Evolutionary conservation across 352 stramenopile genomes (phyloP), one percentile per base, ranked within the genome.

Genomic region (Peronosclerospora sorghi): DNA sequence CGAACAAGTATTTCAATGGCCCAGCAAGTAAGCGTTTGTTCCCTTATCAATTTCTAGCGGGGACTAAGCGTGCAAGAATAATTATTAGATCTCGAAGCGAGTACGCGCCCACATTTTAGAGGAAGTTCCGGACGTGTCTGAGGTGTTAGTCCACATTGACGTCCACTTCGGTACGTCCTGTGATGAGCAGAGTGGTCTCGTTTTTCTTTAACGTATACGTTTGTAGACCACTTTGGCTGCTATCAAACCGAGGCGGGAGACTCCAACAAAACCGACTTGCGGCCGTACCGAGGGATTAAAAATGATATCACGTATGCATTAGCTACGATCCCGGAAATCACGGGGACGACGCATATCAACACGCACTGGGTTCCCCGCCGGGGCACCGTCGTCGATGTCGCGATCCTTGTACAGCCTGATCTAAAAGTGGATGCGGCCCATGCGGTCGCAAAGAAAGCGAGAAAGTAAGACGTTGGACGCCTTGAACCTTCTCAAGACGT

Each of bases 101-200:
- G 77, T 94, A 8, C 72, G 82, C 24, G 65, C 59, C 0, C 65
- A 87, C 19, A 88, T 91, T 40, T 44, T 88, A 26, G 50, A 68
- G 2, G 38, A 86, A 15, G 52, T 91, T 8, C 72, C 53, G 8
- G 75, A 89, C 36, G 79, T 94, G n/a, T 87, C 79, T 0, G 81
- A 94, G 54, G 78, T 94, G 32, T 57, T 91, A n/a, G 81, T 94
- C 6, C 78, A 88, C 43, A 86, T 90, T 36, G 78, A 91, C 32
- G 78, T 84, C 4, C 65, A 80, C 35, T 76, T 82, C 40, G 56
- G 74, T 86, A 62, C 19, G 19, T 29, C 21, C 18, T 8, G 18
- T 35, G 8, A 6, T 4, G 12, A n/a, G n/a, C n/a, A n/a, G n/a
- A 13, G 1, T 18, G 6, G 30, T 35, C 2, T 18, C 15, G 5